These are phyloP conservation scores for Chloroidium sp. DNA, from an alignment of 163 green algal genomes.

Conservation along the genomic window DNA sequence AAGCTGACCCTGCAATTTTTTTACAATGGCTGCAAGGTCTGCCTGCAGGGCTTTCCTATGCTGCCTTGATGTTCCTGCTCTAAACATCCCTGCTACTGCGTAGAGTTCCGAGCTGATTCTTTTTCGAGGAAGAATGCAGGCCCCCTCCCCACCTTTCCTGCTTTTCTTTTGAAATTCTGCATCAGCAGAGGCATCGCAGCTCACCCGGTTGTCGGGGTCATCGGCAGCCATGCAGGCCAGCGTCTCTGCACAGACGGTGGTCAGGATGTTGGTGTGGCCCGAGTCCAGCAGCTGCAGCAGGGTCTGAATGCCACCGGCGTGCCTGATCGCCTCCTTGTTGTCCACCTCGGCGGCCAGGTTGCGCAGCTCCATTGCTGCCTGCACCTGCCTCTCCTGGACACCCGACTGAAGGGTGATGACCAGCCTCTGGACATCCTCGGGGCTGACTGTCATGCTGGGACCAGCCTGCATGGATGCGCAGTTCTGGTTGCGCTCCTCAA, in stretches of 20 bases:
- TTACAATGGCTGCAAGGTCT: too few relatives aligned
- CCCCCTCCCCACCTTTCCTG: too few relatives aligned
- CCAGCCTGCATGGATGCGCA: too few relatives aligned
- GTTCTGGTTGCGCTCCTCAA: too few relatives aligned
- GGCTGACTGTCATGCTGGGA: too few relatives aligned
- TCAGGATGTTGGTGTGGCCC: conserved; percentile 7
- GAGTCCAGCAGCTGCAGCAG: conserved; percentile 20
- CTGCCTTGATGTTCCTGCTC: too few relatives aligned
- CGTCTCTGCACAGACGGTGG: conserved; percentile 21
- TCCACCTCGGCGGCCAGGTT: conserved; percentile 15
- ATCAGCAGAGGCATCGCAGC: not conserved
- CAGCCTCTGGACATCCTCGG: not conserved
- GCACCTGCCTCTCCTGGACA: conserved; percentile 15
- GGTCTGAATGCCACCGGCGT: conserved; percentile 22
- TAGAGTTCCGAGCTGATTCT: too few relatives aligned
- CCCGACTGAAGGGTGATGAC: conserved; percentile 16
- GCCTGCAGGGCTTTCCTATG: too few relatives aligned
- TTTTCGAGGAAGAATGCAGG: too few relatives aligned
- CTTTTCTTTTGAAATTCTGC: too few relatives aligned
- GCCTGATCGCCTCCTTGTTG: conserved; percentile 22
- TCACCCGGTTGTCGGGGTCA: conserved; percentile 18
- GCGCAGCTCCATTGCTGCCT: conserved; percentile 19
- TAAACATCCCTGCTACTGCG: too few relatives aligned
- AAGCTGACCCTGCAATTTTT: too few relatives aligned
- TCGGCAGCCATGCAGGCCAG: conserved; percentile 25